Evolutionary conservation across 495 filamentous ascomycete species (phyloP).

Genomic region (Aspergillus sclerotioniger): DNA sequence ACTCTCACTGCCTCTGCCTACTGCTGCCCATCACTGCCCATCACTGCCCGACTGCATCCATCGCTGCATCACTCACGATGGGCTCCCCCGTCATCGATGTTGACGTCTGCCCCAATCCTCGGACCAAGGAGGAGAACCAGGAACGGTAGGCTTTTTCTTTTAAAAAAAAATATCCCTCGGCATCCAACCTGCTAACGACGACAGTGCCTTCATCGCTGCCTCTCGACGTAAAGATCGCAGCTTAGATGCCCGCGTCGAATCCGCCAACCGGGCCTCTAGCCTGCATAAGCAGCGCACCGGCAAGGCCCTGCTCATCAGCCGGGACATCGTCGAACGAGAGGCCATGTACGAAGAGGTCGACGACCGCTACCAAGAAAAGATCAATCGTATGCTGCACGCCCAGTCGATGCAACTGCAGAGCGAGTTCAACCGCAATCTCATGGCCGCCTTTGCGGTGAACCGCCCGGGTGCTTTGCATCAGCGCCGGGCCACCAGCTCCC

Average conservation of each 20-base stretch:
- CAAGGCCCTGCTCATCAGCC: conserved; percentile 75
- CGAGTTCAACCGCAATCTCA: conserved; percentile 41
- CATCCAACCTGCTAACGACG: neutral
- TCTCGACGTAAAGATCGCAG: conserved; percentile 88
- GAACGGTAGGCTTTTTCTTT: conserved; percentile 58
- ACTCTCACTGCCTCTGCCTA: neutral
- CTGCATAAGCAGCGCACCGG: conserved; percentile 91
- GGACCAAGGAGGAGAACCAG: conserved; percentile 77
- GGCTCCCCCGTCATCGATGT: conserved; percentile 31
- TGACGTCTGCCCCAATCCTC: conserved; percentile 38
- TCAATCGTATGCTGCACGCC: conserved; percentile 42
- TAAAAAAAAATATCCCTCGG: no score
- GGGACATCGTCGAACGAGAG: conserved; percentile 85
- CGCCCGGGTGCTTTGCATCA: conserved; percentile 19
- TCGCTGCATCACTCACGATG: conserved; percentile 14
- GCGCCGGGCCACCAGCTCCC: conserved; percentile 21
- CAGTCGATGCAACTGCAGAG: conserved; percentile 45
- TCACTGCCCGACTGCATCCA: neutral
- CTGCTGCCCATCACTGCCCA: neutral
- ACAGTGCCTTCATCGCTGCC: conserved; percentile 88
- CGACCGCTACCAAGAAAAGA: conserved; percentile 54
- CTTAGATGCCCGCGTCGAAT: conserved; percentile 85
- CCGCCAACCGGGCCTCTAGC: conserved; percentile 80
- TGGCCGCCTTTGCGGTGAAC: conserved; percentile 31
- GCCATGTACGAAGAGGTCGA: conserved; percentile 99